Base-by-base conservation (phyloP, 208 protist genomes). In the Leishmania aethiopica region DNA sequence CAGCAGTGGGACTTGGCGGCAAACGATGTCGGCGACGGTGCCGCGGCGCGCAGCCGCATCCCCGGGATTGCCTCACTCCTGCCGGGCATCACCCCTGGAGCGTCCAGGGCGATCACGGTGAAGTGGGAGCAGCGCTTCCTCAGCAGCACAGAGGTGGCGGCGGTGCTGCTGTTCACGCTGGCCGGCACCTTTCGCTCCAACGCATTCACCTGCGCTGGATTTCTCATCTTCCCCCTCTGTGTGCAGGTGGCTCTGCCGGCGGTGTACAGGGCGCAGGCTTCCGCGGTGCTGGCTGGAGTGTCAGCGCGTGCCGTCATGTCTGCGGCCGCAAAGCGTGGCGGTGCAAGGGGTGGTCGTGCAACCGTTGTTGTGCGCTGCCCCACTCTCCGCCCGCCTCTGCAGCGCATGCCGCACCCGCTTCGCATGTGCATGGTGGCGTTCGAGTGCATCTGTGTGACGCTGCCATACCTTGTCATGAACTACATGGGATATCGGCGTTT, bases 101-200 rank as follows among this genome's bases (percentile, higher is more conserved):
- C 72, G 17, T 28, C 62, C 49, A 13, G 8, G 32, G 40, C 28
- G n/a, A 70, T 79, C 40, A 59, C 19, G 2, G 66, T 88, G 37
- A 51, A 47, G 79, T 88, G 84, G 83, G 7, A 37, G 67, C 82
- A 86, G 42, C 28, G 59, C 70, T 76, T 86, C 47, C 35, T 45
- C 17, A 84, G 73, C 2, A 10, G 45, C 0, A 13, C 57, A 40
- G 87, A 90, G 77, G 45, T 86, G 55, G 69, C 75, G 1, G 89
- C 93, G 13, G 82, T 93, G 74, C 6, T 88, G 8, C 84, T 85
- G 81, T 95, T 97, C 80, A 80, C 78, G 19, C 13, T 91, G 4
- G 90, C 92, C 13, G 86, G 85, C 40, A 88, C 80, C 40, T 80
- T 87, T 19, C 92, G 93, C 40, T 95, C 93, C 6, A 97, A 97